Conservation (phyloP, 2,329 filamentous ascomycete species). For the Colletotrichum theobromicola region DNA sequence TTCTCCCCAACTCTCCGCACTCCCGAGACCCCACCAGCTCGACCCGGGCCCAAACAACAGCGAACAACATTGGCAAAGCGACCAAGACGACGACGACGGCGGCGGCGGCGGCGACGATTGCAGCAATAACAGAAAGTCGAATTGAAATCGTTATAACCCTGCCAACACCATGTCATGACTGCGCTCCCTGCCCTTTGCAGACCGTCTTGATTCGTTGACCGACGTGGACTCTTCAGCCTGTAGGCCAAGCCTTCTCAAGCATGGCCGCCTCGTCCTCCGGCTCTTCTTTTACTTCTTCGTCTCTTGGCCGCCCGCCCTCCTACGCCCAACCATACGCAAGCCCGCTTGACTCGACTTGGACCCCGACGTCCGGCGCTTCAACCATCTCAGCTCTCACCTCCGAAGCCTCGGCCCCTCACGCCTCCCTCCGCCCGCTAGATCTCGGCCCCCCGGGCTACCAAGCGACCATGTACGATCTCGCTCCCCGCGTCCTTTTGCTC, state of each 20-base stretch:
- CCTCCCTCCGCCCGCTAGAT: conserved; percentile 50
- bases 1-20: neutral
- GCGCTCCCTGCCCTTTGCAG: neutral
- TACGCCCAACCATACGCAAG: conserved; percentile 47
- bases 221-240: neutral
- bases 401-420: conserved; percentile 43
- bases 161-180: conserved; percentile 2
- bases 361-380: conserved; percentile 48
- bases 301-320: conserved; percentile 44
- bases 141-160: neutral
- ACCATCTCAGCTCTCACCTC: conserved; percentile 47
- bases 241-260: conserved; percentile 24
- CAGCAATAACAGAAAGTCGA: neutral
- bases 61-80: neutral
- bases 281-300: conserved; percentile 54
- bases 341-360: conserved; percentile 50
- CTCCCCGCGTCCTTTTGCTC: neutral
- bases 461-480: conserved; percentile 53
- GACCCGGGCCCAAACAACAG: neutral
- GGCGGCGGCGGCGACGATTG: neutral
- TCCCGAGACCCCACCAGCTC: neutral
- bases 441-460: conserved; percentile 58
- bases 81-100: neutral
- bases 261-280: conserved; percentile 49
- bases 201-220: conserved; percentile 5